Conservation (phyloP, 371 early-diverging fungal genomes). For the Phascolomyces articulosus region DNA sequence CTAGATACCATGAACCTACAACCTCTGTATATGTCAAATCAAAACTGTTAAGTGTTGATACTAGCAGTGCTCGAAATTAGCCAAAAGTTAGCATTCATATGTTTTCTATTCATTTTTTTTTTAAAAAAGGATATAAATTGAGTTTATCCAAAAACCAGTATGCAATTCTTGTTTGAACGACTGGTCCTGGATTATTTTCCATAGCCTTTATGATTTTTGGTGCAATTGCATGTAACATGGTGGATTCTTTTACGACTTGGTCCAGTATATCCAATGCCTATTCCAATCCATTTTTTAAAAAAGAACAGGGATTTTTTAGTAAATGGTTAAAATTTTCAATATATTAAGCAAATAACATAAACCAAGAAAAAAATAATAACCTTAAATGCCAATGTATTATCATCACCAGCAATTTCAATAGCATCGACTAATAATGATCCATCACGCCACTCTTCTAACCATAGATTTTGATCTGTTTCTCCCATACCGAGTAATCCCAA, state of each 20-base stretch:
- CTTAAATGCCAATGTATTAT: slow-evolving; percentile 29
- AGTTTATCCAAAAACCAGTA: slow-evolving; percentile 29
- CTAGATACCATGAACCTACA: slow-evolving; percentile 20
- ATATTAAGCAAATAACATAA: too few species aligned
- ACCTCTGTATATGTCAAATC: neutral
- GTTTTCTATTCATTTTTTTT: neutral
- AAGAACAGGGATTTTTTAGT: too few species aligned
- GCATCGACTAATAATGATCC: slow-evolving; percentile 20
- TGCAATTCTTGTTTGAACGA: slow-evolving; percentile 7
- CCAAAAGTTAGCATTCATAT: too few species aligned
- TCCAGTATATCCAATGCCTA: slow-evolving; percentile 33
- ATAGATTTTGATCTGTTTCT: slow-evolving; percentile 26
- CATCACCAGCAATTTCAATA: slow-evolving; percentile 14
- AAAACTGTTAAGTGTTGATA: too few species aligned
- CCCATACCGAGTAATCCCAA: slow-evolving; percentile 39
- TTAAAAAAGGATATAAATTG: slow-evolving; percentile 21
- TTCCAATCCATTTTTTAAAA: too few species aligned
- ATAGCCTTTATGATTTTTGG: neutral
- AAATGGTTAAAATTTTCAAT: neutral
- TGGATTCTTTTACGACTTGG: slow-evolving; percentile 10
- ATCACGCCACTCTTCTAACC: slow-evolving; percentile 37
- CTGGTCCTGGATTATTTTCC: neutral
- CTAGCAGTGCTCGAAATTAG: too few species aligned
- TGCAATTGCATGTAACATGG: slow-evolving; percentile 1
- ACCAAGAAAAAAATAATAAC: neutral